A percentile compares a stretch with the other conserved stretches of the same genome.
phyloP scores from a whole-genome alignment of 805 yeast genomes.

The Ogataea methanolica region DNA sequence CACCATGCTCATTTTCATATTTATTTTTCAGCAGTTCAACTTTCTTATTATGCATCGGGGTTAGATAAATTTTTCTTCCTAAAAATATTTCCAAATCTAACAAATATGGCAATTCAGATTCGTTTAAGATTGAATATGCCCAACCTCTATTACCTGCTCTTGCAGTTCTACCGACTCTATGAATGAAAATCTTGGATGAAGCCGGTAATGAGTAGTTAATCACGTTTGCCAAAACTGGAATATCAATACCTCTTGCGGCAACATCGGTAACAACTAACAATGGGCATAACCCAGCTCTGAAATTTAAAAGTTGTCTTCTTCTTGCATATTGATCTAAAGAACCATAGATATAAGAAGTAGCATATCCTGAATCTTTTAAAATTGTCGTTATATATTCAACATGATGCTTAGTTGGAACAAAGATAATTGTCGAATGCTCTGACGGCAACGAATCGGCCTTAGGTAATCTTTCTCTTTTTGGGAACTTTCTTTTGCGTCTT shows the following conservation, averaged over 20 bases:
- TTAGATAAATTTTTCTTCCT: slow-evolving; percentile 72
- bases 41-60: slow-evolving; percentile 65
- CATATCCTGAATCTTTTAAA: slow-evolving; percentile 74
- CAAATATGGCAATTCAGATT: slow-evolving; percentile 82
- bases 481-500: slow-evolving; percentile 30
- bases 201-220: slow-evolving; percentile 88
- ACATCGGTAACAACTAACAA: slow-evolving; percentile 96
- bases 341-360: slow-evolving; percentile 87
- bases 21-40: slow-evolving; percentile 45
- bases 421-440: slow-evolving; percentile 80
- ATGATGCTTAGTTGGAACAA: slow-evolving; percentile 97
- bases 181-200: slow-evolving; percentile 89
- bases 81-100: slow-evolving; percentile 86
- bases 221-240: slow-evolving; percentile 93
- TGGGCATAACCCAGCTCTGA: slow-evolving; percentile 78
- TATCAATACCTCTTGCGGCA: slow-evolving; percentile 98
- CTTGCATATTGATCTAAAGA: slow-evolving; percentile 94
- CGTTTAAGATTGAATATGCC: slow-evolving; percentile 89
- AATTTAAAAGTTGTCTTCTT: slow-evolving; percentile 78
- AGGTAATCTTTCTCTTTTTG: slow-evolving; percentile 57
- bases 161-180: slow-evolving; percentile 98
- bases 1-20: slow-evolving; percentile 34
- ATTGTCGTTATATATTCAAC: slow-evolving; percentile 82
- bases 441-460: slow-evolving; percentile 83
- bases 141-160: slow-evolving; percentile 98